Evolutionary conservation across 495 filamentous ascomycete genomes (phyloP), one percentile per base, ranked within the genome.

Genomic region (Tuber aestivum): DNA sequence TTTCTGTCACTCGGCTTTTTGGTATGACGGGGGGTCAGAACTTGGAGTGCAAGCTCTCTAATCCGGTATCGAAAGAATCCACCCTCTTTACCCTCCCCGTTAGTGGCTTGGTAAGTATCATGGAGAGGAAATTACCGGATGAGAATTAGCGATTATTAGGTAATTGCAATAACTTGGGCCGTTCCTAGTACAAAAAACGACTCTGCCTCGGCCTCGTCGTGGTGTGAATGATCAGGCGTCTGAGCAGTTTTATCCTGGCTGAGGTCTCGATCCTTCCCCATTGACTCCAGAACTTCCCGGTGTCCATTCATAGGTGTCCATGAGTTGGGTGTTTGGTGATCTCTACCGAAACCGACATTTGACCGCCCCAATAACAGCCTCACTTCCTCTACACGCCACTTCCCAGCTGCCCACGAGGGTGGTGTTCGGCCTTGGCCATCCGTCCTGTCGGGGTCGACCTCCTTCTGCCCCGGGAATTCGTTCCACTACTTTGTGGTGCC

Each of bases 381-480:
- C 38, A 83, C 80, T 2, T 81, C 78, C 18, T 68, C 72, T 42
- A 80, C 71, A 37, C 82, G 75, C n/a, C 82, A 81, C 37, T 76
- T 78, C 65, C 76, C 70, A 50, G 83, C 81, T 35, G 82, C 83
- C 74, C 73, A 79, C 18, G 76, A 84, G 12, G 84, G 80, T 41
- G 83, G 79, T 42, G 83, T 80, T 70, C 61, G 71, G 41, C 70
- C 71, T 37, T 76, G 38, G n/a, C 37, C 70, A 56, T 61, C 50
- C 73, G 70, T 12, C 27, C 41, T 12, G 50, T 79, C 74, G 37
- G 85, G 71, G 20, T 84, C 73, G 38, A 84, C 80, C 44, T 73
- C 78, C 21, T 75, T 77, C 35, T 45, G 75, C 21, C 77, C 69
- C 50, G 82, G 80, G 35, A 82, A 61, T 41, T 41, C 81, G 45